Evolutionary conservation across 2,329 filamentous ascomycete species (phyloP).

Genomic region (Alternaria gaisen): DNA sequence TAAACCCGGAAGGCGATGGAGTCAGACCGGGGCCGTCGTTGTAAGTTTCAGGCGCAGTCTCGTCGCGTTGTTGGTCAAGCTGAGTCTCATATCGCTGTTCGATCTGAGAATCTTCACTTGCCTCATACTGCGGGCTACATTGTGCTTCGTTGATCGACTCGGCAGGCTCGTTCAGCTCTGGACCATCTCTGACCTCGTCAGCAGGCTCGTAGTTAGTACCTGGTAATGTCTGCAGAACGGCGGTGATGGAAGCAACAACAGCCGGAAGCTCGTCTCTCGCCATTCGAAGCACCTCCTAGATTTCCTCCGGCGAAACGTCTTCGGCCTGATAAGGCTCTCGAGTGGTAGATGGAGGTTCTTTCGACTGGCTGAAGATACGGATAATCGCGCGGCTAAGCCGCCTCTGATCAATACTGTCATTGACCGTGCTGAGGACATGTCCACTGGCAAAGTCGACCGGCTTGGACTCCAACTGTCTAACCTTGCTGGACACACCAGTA

Average conservation of each 20-base stretch:
- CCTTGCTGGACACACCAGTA: neutral
- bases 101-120: neutral
- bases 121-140: neutral
- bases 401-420: neutral
- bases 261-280: conserved; percentile 6
- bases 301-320: conserved; percentile 1
- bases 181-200: neutral
- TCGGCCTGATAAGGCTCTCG: neutral
- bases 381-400: neutral
- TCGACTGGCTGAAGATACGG: neutral
- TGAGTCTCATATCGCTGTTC: too few relatives aligned
- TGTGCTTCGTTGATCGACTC: neutral
- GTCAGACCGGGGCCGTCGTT: too few relatives aligned
- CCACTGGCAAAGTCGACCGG: neutral
- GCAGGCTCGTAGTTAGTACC: neutral
- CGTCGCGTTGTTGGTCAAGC: neutral
- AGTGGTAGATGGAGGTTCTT: neutral
- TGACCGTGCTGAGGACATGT: neutral
- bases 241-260: neutral
- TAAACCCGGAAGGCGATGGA: neutral
- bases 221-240: neutral
- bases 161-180: neutral
- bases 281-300: conserved; percentile 7
- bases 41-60: too few relatives aligned
- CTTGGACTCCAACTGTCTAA: neutral